A percentile compares a stretch with the other conserved stretches of the same genome.
Evolutionary conservation across 1,284 basidiomycete genomes (phyloP).

Genomic region (Cerioporus squamosus): DNA sequence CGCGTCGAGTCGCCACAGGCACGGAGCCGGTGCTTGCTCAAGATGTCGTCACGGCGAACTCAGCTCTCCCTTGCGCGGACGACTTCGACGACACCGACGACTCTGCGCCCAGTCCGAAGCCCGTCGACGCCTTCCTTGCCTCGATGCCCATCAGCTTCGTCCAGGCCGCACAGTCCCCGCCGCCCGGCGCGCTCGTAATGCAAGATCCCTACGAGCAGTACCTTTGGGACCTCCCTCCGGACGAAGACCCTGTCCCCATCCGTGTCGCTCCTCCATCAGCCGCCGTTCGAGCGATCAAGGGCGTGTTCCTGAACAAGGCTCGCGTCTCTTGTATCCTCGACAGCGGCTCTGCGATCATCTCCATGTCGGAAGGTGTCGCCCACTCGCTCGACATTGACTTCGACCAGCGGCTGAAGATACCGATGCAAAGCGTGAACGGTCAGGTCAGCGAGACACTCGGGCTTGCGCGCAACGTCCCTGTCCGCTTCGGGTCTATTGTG

Average conservation of each 20-base stretch:
- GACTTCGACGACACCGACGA: background rate
- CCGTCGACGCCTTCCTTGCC: background rate
- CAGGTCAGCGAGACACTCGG: slow-evolving; percentile 27
- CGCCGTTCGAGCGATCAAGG: slow-evolving; percentile 15
- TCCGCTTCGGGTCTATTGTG: slow-evolving; percentile 11
- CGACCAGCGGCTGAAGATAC: slow-evolving; percentile 22
- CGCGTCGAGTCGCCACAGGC: background rate
- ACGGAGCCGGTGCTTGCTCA: background rate
- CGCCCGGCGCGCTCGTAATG: slow-evolving; percentile 7
- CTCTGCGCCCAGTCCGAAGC: background rate
- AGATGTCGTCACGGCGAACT: background rate
- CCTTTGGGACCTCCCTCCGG: background rate
- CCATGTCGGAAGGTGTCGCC: slow-evolving; percentile 29
- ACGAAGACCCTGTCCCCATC: background rate
- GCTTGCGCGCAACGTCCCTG: slow-evolving; percentile 29
- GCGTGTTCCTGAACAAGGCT: slow-evolving; percentile 6
- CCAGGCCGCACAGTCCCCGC: background rate
- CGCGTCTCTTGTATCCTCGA: slow-evolving; percentile 30
- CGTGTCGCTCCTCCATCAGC: slow-evolving; percentile 5
- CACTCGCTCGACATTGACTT: slow-evolving; percentile 22
- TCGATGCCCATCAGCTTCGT: background rate
- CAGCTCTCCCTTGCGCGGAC: background rate
- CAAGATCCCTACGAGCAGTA: slow-evolving; percentile 18
- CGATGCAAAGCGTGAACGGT: slow-evolving; percentile 34
- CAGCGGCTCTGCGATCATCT: slow-evolving; percentile 29